Base-by-base conservation (phyloP, 2,329 filamentous ascomycete genomes). In the Harringtonia lauricola region DNA sequence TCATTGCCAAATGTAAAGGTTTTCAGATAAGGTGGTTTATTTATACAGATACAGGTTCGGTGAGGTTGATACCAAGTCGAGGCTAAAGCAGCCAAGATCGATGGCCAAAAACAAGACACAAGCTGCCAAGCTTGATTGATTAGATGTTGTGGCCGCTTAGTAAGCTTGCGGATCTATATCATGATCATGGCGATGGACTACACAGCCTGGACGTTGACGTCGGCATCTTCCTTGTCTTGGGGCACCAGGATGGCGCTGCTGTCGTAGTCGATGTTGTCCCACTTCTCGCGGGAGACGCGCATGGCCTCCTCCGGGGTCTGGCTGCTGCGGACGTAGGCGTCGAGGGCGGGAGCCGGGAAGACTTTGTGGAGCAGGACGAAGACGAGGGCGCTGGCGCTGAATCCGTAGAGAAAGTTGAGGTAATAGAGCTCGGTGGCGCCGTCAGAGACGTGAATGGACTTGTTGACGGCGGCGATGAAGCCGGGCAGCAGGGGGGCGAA, bases 401-500 rank as follows among this genome's bases (percentile, higher is more conserved):
- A 63, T 0, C 63, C 63, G 10, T 64, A 65, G 0, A 65, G 18
- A 29, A 64, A 66, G 48, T 62, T 64, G 40, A 64, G 50, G 47
- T 57, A 57, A 47, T 64, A 66, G 1, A 66, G 51, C 45, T 66
- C 59, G 0, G 48, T 65, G 39, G 59, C 64, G 4, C 60, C 63
- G 7, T 57, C 54, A 0, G 60, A 52, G 0, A 69, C 56, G 1
- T 35, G 50, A 7, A 64, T 53, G 3, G 54, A 54, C 1, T 49
- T 35, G 39, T 64, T 60, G 12, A 68, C 59, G 4, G 64, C 59
- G 2, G 60, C 59, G 8, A 68, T 53, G 45, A 70, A 67, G 13
- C 66, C 66, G 0, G 67, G 66, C 39, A 70, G 48, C 4, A 57
- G 59, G 1, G 66, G 66, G 3, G 65, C 12, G 55, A 64, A 66